Conservation (phyloP, 148 eudicot genomes). For the Rhododendron molle region DNA sequence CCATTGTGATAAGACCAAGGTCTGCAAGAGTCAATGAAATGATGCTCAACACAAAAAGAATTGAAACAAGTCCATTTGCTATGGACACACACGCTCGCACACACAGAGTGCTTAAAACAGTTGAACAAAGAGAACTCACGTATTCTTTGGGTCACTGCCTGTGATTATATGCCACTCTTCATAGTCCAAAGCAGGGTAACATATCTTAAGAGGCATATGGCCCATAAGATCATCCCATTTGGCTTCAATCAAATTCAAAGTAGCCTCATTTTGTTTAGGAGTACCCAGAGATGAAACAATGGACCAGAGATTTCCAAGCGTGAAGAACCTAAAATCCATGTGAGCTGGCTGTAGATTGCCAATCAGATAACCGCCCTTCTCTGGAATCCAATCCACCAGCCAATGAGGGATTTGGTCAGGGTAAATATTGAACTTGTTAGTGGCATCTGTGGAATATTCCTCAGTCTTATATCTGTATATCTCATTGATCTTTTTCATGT, state of each 20-base stretch:
- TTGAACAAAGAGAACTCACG: conserved; percentile 43
- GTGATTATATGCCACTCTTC: conserved; percentile 92
- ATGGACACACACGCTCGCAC: no score
- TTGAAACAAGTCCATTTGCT: background rate
- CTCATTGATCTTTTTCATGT: conserved; percentile 80
- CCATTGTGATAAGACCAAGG: conserved; percentile 98
- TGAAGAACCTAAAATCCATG: conserved; percentile 94
- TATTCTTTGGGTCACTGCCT: conserved; percentile 89
- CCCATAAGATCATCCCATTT: conserved; percentile 88
- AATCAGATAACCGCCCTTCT: conserved; percentile 82
- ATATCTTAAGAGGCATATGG: conserved; percentile 83
- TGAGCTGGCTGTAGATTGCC: conserved; percentile 96
- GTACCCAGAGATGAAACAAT: conserved; percentile 80
- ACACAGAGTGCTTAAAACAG: background rate
- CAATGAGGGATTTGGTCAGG: conserved; percentile 91
- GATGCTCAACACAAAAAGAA: background rate
- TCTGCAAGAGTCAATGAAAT: conserved; percentile 27
- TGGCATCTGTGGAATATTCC: conserved; percentile 80
- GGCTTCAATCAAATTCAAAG: conserved; percentile 65
- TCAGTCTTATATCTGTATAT: conserved; percentile 88
- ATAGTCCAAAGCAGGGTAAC: conserved; percentile 72
- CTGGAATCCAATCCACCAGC: conserved; percentile 89
- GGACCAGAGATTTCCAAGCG: conserved; percentile 85
- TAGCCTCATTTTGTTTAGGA: conserved; percentile 73
- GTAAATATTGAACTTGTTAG: conserved; percentile 87